Conservation (phyloP, 305 asterid species). For the Fraxinus xanthoxyloides region DNA sequence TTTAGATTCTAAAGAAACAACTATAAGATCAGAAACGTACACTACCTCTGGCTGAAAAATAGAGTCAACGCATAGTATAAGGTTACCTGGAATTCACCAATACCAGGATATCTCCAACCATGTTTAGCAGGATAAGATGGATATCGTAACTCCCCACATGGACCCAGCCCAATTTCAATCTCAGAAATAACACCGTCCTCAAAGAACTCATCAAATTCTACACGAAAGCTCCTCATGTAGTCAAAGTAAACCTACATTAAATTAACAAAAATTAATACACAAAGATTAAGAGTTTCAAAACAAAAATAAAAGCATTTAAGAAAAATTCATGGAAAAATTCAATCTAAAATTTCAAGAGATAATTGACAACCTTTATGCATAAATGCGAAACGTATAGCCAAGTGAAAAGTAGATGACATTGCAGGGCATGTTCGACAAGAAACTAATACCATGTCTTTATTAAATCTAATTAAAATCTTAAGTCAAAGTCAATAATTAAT, state of each 20-base stretch:
- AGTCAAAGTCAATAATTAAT: background rate
- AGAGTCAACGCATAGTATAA: background rate
- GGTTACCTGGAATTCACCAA: constrained; percentile 85
- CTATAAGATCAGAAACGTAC: background rate
- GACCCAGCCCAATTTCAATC: constrained; percentile 82
- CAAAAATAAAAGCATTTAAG: background rate
- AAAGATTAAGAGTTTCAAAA: constrained; percentile 4
- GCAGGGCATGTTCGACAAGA: background rate
- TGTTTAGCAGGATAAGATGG: constrained; percentile 77
- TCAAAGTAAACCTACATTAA: constrained; percentile 68
- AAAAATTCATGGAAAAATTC: background rate
- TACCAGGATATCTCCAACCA: constrained; percentile 84
- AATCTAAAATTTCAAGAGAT: background rate
- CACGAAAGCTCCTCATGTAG: constrained; percentile 77
- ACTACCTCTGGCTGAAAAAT: background rate
- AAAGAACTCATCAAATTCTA: constrained; percentile 75
- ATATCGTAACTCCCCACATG: constrained; percentile 80
- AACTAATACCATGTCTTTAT: background rate
- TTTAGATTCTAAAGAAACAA: background rate
- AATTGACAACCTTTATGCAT: constrained; percentile 1
- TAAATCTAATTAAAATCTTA: too few relatives aligned
- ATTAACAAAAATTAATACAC: constrained; percentile 7
- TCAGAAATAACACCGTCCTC: constrained; percentile 57
- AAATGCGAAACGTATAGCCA: background rate
- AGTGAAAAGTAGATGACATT: constrained; percentile 12